Percentiles rank a stretch among this genome's conserved stretches.
These are phyloP conservation scores for Colletotrichum euphorbiae DNA, from an alignment of 2,329 filamentous ascomycete genomes.

Conservation along the genomic window DNA sequence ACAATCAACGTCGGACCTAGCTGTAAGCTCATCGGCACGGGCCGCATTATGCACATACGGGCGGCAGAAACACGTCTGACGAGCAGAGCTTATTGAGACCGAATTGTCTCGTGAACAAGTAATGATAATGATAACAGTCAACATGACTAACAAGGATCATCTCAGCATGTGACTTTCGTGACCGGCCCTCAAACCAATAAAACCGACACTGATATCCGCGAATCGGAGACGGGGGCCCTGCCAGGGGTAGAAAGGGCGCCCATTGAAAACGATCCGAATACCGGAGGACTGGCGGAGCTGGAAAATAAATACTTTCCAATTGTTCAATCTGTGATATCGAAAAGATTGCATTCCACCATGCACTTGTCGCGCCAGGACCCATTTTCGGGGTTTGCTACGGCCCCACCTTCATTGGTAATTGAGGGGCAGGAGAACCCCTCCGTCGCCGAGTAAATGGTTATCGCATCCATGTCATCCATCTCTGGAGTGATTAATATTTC, in stretches of 20 bases:
- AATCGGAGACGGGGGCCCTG: neutral
- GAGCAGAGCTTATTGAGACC: slow-evolving; percentile 21
- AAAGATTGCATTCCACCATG: slow-evolving; percentile 27
- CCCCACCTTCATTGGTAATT: slow-evolving; percentile 35
- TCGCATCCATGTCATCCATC: slow-evolving; percentile 10
- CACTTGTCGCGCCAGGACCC: slow-evolving; percentile 37
- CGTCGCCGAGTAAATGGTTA: slow-evolving; percentile 1
- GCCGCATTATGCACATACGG: slow-evolving; percentile 35
- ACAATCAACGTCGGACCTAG: slow-evolving; percentile 27
- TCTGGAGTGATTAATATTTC: neutral
- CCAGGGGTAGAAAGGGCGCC: neutral
- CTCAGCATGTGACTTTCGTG: neutral
- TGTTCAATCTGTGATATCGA: slow-evolving; percentile 18
- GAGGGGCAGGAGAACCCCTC: slow-evolving; percentile 27
- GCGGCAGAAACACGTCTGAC: slow-evolving; percentile 7
- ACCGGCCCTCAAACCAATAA: neutral
- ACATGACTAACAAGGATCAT: neutral
- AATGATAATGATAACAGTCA: slow-evolving; percentile 38
- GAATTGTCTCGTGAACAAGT: slow-evolving; percentile 18
- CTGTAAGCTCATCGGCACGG: neutral
- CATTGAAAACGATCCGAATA: slow-evolving; percentile 17
- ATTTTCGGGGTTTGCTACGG: slow-evolving; percentile 32
- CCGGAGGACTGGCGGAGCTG: slow-evolving; percentile 13
- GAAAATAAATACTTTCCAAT: slow-evolving; percentile 4
- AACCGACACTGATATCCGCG: neutral